Evolutionary conservation across 257 asterid genomes (phyloP), one percentile per base, ranked within the genome.

Genomic region (Mitragyna speciosa): DNA sequence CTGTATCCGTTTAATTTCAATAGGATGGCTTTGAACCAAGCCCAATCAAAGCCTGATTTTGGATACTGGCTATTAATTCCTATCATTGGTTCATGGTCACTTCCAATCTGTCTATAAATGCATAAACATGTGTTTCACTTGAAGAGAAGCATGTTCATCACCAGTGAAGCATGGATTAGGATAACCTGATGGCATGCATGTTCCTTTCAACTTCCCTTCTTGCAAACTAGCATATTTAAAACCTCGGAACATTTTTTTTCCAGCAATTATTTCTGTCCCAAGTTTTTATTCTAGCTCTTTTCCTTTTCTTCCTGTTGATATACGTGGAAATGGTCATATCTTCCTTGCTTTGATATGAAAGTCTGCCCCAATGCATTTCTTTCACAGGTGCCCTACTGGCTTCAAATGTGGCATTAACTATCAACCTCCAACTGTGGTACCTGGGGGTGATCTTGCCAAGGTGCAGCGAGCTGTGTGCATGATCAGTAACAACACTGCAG

Each of bases 401-500:
- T 92, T 94, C 78, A 94, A 94, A 85, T 94, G 97, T 70, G 98
- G 98, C 70, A 93, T 93, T 72, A 93, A 93, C 86, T 93, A 92
- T 30, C 97, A 92, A 78, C 97, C 98, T 48, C 98, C 98, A 24
- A 86, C 98, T 10, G 93, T 94, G 64, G 98, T 94, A 36, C 98
- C 98, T 0, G 95, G 94, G 1, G 98, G 97, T 20, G 98, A 94
- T 84, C 97, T 94, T 68, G 98, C 97, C 61, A 91, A 89, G 85
- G 98, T 94, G 77, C 97, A 94, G 76, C 87, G 98, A 41, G 97
- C 96, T 1, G 97, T 94, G 79, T 94, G 98, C 92, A 92, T 94
- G 98, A 94, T 94, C 61, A 94, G 98, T 89, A 92, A 94, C 88
- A 94, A 92, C 85, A 94, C 97, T 7, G 98, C 97, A 2, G 98